Percentiles rank a stretch among this genome's conserved stretches.
Evolutionary conservation across 305 asterid genomes (phyloP).

Genomic region (Ilex paraguariensis): DNA sequence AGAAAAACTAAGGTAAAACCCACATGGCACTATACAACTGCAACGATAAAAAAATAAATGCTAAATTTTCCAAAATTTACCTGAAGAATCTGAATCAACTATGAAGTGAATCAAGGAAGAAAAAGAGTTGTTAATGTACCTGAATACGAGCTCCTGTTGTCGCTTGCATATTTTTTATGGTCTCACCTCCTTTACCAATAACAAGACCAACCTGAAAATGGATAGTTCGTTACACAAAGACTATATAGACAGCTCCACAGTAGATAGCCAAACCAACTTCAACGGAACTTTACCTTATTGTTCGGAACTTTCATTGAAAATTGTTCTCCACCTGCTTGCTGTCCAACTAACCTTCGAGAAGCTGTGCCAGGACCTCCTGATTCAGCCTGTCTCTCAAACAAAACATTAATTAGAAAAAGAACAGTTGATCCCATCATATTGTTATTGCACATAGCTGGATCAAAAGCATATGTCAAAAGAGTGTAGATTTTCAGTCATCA

Average conservation of each 20-base stretch:
- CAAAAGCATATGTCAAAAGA: not conserved
- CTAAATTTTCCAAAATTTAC: not conserved
- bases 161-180: slow-evolving; percentile 93
- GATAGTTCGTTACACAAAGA: not conserved
- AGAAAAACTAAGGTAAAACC: not conserved
- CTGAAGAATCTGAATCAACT: too few species aligned
- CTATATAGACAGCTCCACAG: not conserved
- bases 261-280: not conserved
- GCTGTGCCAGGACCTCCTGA: slow-evolving; percentile 75
- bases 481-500: not conserved
- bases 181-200: slow-evolving; percentile 98
- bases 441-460: not conserved
- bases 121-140: slow-evolving; percentile 26
- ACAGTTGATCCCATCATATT: slow-evolving; percentile 17
- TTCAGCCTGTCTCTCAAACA: slow-evolving; percentile 22
- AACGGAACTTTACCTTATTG: slow-evolving; percentile 36
- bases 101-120: not conserved
- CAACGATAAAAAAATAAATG: not conserved
- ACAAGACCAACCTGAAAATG: slow-evolving; percentile 83
- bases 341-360: slow-evolving; percentile 65
- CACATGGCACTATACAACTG: too few species aligned
- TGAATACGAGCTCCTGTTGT: slow-evolving; percentile 90
- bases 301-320: slow-evolving; percentile 64
- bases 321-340: slow-evolving; percentile 66
- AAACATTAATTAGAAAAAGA: slow-evolving; percentile 17